Evolutionary conservation across 805 yeast genomes (phyloP).

Genomic region (Grigorovia humatica): DNA sequence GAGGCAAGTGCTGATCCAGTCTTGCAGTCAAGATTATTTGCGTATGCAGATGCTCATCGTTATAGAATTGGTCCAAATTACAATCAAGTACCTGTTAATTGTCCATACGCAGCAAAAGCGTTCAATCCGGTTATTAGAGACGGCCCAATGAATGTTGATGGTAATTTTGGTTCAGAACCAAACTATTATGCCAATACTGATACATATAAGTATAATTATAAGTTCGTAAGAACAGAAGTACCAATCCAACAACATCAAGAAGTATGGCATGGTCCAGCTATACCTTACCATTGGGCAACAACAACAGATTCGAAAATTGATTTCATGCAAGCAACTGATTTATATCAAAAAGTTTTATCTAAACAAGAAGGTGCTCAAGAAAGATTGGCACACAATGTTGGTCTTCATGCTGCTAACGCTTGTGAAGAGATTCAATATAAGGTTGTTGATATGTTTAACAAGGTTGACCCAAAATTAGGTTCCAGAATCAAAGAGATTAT

Average conservation of each 20-base stretch:
- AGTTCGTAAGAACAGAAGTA: conserved; percentile 19
- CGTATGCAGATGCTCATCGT: conserved; percentile 80
- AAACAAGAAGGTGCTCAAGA: conserved; percentile 74
- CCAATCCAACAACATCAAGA: conserved; percentile 58
- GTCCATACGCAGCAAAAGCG: conserved; percentile 52
- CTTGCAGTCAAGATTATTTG: conserved; percentile 68
- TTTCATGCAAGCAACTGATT: conserved; percentile 63
- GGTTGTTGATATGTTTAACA: conserved; percentile 64
- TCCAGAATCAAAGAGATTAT: conserved; percentile 55
- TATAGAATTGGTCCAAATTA: conserved; percentile 68
- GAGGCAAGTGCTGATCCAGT: conserved; percentile 81
- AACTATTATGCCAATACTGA: conserved; percentile 48
- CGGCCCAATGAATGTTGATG: conserved; percentile 62
- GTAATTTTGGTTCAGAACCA: conserved; percentile 69
- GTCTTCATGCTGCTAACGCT: conserved; percentile 63
- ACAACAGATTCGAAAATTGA: conserved; percentile 47
- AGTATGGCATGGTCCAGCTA: conserved; percentile 72
- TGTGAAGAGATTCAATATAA: conserved; percentile 66
- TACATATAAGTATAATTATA: conserved; percentile 13
- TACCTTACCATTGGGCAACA: conserved; percentile 79
- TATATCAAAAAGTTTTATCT: conserved; percentile 66
- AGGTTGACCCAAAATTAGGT: conserved; percentile 63
- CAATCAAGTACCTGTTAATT: conserved; percentile 80
- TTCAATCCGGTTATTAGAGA: conserved; percentile 72
- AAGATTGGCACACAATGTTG: conserved; percentile 73